phyloP scores from a whole-genome alignment of 306 rosid species.

The Cucumis melo region DNA sequence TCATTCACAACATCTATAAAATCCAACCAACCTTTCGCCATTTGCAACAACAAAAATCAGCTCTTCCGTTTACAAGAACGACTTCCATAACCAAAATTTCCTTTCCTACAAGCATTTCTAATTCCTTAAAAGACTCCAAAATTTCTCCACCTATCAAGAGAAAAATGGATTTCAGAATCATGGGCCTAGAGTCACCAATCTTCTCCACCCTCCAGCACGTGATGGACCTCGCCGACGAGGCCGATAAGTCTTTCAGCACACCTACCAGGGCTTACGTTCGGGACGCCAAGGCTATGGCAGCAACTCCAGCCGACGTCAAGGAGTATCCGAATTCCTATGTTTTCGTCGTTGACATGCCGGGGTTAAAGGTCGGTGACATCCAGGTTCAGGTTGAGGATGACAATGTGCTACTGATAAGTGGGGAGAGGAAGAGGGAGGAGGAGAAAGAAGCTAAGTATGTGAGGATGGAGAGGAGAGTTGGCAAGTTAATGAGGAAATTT shows the following conservation, averaged over 20 bases:
- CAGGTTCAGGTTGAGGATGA: conserved; percentile 89
- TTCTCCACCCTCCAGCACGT: conserved; percentile 48
- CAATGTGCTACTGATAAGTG: conserved; percentile 55
- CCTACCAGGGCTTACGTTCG: conserved; percentile 56
- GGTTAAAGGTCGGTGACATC: conserved; percentile 67
- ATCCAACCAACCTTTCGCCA: not conserved
- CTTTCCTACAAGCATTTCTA: not conserved
- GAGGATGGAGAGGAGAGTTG: conserved; percentile 85
- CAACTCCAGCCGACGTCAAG: conserved; percentile 80
- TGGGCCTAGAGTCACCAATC: conserved; percentile 58
- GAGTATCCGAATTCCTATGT: conserved; percentile 48
- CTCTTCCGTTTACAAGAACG: too few species aligned
- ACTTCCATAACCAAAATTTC: not conserved
- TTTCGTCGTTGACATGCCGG: conserved; percentile 86
- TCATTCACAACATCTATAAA: not conserved
- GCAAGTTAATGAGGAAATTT: conserved; percentile 80
- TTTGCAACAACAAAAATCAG: not conserved
- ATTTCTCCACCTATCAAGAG: not conserved
- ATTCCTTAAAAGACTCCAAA: not conserved
- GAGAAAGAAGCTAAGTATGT: conserved; percentile 63
- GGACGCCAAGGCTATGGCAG: conserved; percentile 79
- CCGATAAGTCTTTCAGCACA: conserved; percentile 36
- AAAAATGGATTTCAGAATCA: conserved; percentile 53
- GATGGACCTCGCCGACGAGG: conserved; percentile 32
- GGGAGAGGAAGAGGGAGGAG: conserved; percentile 88